A percentile compares a stretch with the other conserved stretches of the same genome.
phyloP scores from a whole-genome alignment of 352 stramenopile genomes.

The Globisporangium uncinulatum region DNA sequence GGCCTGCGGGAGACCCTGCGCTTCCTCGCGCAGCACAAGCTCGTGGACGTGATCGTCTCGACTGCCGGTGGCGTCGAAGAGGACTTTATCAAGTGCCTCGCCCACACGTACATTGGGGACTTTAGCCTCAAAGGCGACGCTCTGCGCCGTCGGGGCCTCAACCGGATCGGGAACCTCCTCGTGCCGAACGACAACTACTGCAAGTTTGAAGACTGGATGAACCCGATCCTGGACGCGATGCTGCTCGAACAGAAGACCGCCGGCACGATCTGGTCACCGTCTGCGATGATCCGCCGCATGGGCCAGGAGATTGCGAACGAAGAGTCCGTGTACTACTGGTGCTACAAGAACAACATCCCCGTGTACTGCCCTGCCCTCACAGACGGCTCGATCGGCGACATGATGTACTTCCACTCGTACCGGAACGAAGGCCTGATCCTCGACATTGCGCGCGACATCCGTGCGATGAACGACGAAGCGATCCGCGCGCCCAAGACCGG shows the following conservation, averaged over 20 bases:
- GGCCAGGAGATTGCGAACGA: conserved; percentile 98
- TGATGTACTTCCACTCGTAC: conserved; percentile 99
- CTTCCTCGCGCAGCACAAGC: conserved; percentile 98
- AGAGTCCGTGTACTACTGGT: conserved; percentile 99
- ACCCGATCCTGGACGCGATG: conserved; percentile 97
- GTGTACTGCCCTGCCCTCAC: conserved; percentile 99
- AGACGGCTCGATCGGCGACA: conserved; percentile 99
- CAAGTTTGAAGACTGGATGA: conserved; percentile 96
- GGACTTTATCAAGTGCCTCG: conserved; percentile 99
- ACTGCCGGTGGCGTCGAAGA: conserved; percentile 93
- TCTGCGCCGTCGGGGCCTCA: conserved; percentile 95
- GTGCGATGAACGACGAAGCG: conserved; percentile 96
- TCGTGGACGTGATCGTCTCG: conserved; percentile 97
- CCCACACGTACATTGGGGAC: conserved; percentile 97
- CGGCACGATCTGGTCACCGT: conserved; percentile 94
- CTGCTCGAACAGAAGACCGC: conserved; percentile 95
- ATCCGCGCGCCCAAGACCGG: conserved; percentile 94
- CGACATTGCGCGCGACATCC: conserved; percentile 97
- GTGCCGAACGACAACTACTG: conserved; percentile 99
- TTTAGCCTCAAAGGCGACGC: conserved; percentile 93
- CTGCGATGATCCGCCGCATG: conserved; percentile 94
- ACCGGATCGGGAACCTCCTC: conserved; percentile 99
- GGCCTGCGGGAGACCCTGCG: conserved; percentile 97
- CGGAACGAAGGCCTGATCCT: conserved; percentile 96
- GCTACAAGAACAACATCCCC: conserved; percentile 99